A percentile compares a stretch with the other conserved stretches of the same genome.
Conservation (phyloP, 2,329 filamentous ascomycete species). For the Trichophyton schoenleinii region DNA sequence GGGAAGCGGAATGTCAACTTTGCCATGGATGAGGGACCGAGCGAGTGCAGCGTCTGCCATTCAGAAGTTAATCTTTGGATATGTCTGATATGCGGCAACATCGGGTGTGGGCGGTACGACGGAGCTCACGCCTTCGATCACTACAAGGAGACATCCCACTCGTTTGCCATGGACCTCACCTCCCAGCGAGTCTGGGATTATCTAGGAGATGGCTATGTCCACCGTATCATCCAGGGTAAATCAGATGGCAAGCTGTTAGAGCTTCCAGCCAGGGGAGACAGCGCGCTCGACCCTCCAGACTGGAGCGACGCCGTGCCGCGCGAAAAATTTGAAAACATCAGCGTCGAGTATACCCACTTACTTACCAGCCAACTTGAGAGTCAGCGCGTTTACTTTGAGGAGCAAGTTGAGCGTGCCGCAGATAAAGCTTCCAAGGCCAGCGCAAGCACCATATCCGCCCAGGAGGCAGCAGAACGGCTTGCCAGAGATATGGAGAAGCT, state of each 20-base stretch:
- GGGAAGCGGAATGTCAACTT: slow-evolving; percentile 36
- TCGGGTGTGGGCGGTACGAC: slow-evolving; percentile 91
- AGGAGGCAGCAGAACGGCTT: slow-evolving; percentile 53
- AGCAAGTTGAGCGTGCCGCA: slow-evolving; percentile 73
- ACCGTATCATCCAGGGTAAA: slow-evolving; percentile 87
- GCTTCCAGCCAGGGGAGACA: slow-evolving; percentile 50
- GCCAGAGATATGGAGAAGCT: slow-evolving; percentile 44
- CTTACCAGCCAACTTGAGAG: slow-evolving; percentile 86
- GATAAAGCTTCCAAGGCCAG: slow-evolving; percentile 74
- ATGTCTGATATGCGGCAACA: slow-evolving; percentile 81
- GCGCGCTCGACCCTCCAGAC: slow-evolving; percentile 31
- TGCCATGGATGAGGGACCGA: slow-evolving; percentile 42
- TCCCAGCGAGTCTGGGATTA: slow-evolving; percentile 99
- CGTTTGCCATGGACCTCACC: slow-evolving; percentile 81
- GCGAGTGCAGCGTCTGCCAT: slow-evolving; percentile 67
- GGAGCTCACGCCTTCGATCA: slow-evolving; percentile 85
- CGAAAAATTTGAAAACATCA: slow-evolving; percentile 64
- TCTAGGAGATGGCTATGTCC: slow-evolving; percentile 86
- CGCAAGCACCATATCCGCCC: slow-evolving; percentile 40
- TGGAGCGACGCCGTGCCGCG: slow-evolving; percentile 36
- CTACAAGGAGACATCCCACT: slow-evolving; percentile 79
- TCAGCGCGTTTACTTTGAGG: slow-evolving; percentile 87
- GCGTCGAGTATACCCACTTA: slow-evolving; percentile 86
- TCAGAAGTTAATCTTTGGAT: slow-evolving; percentile 80
- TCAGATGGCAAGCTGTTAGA: slow-evolving; percentile 86